Evolutionary conservation across 768 basidiomycete species (phyloP), one percentile per base, ranked within the genome.

Genomic region (Boletellus emodensis): DNA sequence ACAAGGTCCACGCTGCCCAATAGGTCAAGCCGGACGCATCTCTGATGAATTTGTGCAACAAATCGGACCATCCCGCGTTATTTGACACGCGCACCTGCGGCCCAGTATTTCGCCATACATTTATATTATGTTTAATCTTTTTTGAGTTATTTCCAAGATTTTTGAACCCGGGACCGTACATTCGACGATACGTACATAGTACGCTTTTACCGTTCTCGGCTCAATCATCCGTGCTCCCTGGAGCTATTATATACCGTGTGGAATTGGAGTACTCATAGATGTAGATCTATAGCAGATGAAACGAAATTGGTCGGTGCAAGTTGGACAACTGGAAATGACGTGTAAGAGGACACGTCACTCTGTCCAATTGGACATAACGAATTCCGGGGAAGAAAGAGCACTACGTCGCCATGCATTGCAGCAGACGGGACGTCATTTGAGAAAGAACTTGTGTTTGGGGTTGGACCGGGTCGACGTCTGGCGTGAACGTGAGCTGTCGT

Each of bases 391-490:
- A 30, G 11, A 30, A 11, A 30, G n/a, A 12, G 11, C n/a, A 28
- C 40, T 40, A 24, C 3, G 39, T 9, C 22, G 39, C 22, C 20
- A 22, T 11, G 30, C 22, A 24, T 24, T 24, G 6, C 39, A 38
- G 24, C 38, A 13, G 40, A 12, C 13, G 38, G n/a, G 32, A 46
- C 20, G 55, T 67, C 60, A 79, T 51, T 61, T 63, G 65, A 80
- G 77, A 46, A 74, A 72, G 40, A 80, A 65, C 38, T 61, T 65
- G 62, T 76, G 72, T 38, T 56, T 61, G 50, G 60, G 38, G 46
- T 59, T 59, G 59, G 64, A 48, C 48, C 67, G 66, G 35, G 58
- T 61, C 24, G 56, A 45, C 36, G 30, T 35, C 24, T 46, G 57
- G 54, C 32, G 54, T 7, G 55, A 37, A n/a, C 36, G 54, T 1